Evolutionary conservation across 306 rosid genomes (phyloP).

Genomic region (Begonia fuchsioides): DNA sequence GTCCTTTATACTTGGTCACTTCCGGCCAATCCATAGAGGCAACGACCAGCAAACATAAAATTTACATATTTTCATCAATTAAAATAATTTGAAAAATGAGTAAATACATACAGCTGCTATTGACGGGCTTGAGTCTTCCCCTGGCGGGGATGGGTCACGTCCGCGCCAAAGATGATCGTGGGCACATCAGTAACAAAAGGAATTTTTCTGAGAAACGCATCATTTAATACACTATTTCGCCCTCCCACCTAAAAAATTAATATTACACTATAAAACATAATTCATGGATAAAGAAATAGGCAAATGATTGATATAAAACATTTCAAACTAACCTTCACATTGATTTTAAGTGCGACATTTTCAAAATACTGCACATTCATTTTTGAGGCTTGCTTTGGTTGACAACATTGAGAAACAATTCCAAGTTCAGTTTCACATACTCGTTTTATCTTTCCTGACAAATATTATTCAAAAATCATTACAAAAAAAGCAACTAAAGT

Average conservation of each 20-base stretch:
- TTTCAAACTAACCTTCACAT: slow-evolving; percentile 50
- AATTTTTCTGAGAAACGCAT: slow-evolving; percentile 31
- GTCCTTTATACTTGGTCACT: slow-evolving; percentile 42
- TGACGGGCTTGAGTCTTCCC: slow-evolving; percentile 57
- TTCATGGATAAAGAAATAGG: background rate
- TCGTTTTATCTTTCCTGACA: slow-evolving; percentile 49
- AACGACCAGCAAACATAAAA: slow-evolving; percentile 36
- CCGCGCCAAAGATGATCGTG: slow-evolving; percentile 71
- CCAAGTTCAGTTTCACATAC: slow-evolving; percentile 75
- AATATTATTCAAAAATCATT: background rate
- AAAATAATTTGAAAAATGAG: background rate
- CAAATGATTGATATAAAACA: too few species aligned
- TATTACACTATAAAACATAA: background rate
- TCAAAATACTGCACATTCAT: slow-evolving; percentile 45
- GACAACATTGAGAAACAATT: slow-evolving; percentile 70
- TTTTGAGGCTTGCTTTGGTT: slow-evolving; percentile 22
- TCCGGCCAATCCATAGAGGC: slow-evolving; percentile 94
- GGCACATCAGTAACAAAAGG: slow-evolving; percentile 43
- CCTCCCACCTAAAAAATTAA: slow-evolving; percentile 52
- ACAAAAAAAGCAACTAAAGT: background rate
- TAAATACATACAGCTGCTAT: slow-evolving; percentile 62
- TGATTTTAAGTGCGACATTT: slow-evolving; percentile 60
- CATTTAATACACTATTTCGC: slow-evolving; percentile 38
- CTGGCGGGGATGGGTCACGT: slow-evolving; percentile 70
- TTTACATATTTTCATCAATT: background rate